Conservation (phyloP, 2,329 filamentous ascomycete species). For the Mariannaea sp. region DNA sequence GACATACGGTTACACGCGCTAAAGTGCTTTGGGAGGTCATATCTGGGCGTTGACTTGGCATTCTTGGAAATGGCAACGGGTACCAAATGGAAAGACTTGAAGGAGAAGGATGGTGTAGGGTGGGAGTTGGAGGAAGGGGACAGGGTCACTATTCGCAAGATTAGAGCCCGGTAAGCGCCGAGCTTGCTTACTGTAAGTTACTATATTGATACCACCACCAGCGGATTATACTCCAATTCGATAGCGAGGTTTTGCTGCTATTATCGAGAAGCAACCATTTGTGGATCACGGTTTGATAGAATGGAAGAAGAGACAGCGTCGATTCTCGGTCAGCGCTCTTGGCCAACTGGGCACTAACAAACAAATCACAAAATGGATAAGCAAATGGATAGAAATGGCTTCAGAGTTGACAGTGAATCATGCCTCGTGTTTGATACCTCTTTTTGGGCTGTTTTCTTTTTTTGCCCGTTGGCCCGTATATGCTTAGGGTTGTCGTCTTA, state of each 20-base stretch:
- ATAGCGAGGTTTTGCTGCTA: conserved; percentile 13
- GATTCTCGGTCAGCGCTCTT: not conserved
- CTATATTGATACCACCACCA: conserved; percentile 18
- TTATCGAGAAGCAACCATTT: conserved; percentile 4
- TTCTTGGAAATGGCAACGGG: conserved; percentile 74
- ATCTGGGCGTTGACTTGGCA: conserved; percentile 70
- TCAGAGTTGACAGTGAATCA: not conserved
- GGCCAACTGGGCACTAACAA: too few relatives aligned
- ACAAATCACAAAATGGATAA: not conserved
- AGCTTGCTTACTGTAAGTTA: conserved; percentile 17
- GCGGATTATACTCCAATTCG: conserved; percentile 6
- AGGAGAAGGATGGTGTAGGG: conserved; percentile 72
- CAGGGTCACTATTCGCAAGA: conserved; percentile 74
- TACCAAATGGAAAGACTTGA: conserved; percentile 73
- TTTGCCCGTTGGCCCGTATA: too few relatives aligned
- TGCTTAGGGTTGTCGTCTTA: too few relatives aligned
- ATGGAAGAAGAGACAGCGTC: too few relatives aligned
- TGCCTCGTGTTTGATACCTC: not conserved
- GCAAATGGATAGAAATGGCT: not conserved
- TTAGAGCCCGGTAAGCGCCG: conserved; percentile 51
- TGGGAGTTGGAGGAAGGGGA: conserved; percentile 80
- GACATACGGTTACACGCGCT: conserved; percentile 76
- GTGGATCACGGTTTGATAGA: not conserved
- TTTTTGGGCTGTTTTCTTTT: not conserved
- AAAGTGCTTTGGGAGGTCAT: conserved; percentile 84